Evolutionary conservation across 805 yeast species (phyloP).

Genomic region (Zygosaccharomyces gambellarensis): DNA sequence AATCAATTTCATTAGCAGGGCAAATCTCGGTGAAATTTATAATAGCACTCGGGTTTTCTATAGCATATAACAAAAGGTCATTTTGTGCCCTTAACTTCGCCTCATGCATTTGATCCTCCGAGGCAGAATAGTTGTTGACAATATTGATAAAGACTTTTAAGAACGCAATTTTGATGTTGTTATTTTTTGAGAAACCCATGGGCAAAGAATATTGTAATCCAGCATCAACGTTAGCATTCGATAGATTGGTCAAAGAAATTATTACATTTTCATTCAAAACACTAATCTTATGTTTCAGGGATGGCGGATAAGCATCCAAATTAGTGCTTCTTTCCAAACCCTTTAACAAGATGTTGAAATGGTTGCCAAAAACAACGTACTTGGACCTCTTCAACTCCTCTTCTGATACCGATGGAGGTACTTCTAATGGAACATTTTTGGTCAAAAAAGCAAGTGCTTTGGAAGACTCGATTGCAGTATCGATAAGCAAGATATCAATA

Average conservation of each 20-base stretch:
- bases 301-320: slow-evolving; percentile 34
- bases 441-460: slow-evolving; percentile 53
- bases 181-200: slow-evolving; percentile 67
- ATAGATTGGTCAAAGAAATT: slow-evolving; percentile 58
- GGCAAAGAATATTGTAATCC: slow-evolving; percentile 75
- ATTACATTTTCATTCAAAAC: slow-evolving; percentile 60
- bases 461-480: slow-evolving; percentile 61
- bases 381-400: slow-evolving; percentile 50
- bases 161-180: slow-evolving; percentile 63
- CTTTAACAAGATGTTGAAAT: slow-evolving; percentile 54
- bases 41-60: slow-evolving; percentile 41
- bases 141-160: slow-evolving; percentile 73
- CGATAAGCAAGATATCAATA: slow-evolving; percentile 46
- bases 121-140: slow-evolving; percentile 35
- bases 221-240: slow-evolving; percentile 68
- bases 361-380: slow-evolving; percentile 61
- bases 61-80: slow-evolving; percentile 29
- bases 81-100: slow-evolving; percentile 25
- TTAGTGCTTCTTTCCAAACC: slow-evolving; percentile 40
- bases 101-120: slow-evolving; percentile 28
- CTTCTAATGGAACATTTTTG: slow-evolving; percentile 53
- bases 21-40: slow-evolving; percentile 57
- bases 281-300: slow-evolving; percentile 49
- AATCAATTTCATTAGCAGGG: slow-evolving; percentile 64
- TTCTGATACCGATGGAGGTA: slow-evolving; percentile 51